These are phyloP conservation scores for Trichoderma breve DNA, from an alignment of 2,329 filamentous ascomycete genomes.

Conservation along the genomic window DNA sequence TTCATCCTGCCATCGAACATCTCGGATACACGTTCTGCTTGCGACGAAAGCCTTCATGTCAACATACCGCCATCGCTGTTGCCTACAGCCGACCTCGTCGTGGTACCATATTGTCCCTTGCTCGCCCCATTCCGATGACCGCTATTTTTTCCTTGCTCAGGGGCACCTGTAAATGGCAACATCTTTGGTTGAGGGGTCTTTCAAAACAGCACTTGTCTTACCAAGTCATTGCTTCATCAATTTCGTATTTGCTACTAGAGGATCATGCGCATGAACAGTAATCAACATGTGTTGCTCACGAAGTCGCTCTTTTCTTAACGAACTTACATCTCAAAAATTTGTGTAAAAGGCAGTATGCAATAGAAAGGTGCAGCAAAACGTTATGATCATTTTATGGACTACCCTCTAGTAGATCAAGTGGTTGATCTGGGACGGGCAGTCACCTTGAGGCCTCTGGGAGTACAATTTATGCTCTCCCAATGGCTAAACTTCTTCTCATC, in stretches of 20 bases:
- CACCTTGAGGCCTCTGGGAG: background rate
- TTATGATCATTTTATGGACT: background rate
- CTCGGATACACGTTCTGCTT: background rate
- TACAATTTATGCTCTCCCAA: background rate
- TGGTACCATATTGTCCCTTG: background rate
- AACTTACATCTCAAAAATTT: background rate
- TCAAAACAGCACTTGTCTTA: background rate
- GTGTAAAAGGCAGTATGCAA: background rate
- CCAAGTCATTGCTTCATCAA: background rate
- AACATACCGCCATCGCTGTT: background rate
- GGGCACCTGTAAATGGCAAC: background rate
- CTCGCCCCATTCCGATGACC: background rate
- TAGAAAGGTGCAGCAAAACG: background rate
- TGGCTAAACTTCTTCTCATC: background rate
- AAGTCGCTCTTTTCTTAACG: background rate
- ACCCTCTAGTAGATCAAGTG: background rate
- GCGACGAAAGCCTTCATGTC: background rate
- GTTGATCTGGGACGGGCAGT: background rate
- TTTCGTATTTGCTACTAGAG: background rate
- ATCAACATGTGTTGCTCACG: background rate
- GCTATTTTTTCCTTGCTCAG: background rate
- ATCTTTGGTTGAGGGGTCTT: background rate
- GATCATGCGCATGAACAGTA: background rate
- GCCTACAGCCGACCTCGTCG: background rate
- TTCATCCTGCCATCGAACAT: background rate